These are phyloP conservation scores for Omphalotus olearius DNA, from an alignment of 1,284 basidiomycete genomes.

Conservation along the genomic window DNA sequence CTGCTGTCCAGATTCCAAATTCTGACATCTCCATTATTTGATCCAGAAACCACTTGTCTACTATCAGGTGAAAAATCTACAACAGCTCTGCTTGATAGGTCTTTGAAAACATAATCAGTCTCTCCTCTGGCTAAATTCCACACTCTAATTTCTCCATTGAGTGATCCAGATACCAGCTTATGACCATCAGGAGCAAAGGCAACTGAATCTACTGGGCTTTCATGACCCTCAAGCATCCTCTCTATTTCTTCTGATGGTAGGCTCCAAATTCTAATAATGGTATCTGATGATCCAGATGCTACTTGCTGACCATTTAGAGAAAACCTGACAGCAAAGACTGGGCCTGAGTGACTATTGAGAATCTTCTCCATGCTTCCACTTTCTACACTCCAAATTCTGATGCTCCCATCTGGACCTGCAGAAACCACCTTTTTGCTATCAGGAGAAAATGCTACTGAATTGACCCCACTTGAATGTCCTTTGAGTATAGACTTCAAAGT, in stretches of 20 bases:
- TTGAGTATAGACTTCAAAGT: background rate
- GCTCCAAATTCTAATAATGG: background rate
- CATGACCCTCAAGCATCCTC: slow-evolving; percentile 1
- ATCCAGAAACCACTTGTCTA: background rate
- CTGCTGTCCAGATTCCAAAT: background rate
- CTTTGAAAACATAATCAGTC: background rate
- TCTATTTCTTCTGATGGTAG: background rate
- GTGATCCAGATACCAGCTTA: slow-evolving; percentile 1
- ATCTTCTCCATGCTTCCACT: background rate
- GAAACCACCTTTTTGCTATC: background rate
- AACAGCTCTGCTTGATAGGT: background rate
- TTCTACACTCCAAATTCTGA: background rate
- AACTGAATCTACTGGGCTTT: background rate
- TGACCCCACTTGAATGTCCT: background rate
- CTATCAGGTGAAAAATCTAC: slow-evolving; percentile 1
- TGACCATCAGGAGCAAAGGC: slow-evolving; percentile 3
- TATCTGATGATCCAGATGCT: slow-evolving; percentile 2
- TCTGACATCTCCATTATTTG: background rate
- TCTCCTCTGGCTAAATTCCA: slow-evolving; percentile 4
- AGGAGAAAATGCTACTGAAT: slow-evolving; percentile 3
- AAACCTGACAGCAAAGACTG: background rate
- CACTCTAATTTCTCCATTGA: slow-evolving; percentile 3
- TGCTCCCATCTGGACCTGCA: background rate
- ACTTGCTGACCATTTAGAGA: background rate
- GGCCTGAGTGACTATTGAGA: background rate